Conservation (phyloP, 2,329 filamentous ascomycete genomes). For the Aspergillaceae sp. region DNA sequence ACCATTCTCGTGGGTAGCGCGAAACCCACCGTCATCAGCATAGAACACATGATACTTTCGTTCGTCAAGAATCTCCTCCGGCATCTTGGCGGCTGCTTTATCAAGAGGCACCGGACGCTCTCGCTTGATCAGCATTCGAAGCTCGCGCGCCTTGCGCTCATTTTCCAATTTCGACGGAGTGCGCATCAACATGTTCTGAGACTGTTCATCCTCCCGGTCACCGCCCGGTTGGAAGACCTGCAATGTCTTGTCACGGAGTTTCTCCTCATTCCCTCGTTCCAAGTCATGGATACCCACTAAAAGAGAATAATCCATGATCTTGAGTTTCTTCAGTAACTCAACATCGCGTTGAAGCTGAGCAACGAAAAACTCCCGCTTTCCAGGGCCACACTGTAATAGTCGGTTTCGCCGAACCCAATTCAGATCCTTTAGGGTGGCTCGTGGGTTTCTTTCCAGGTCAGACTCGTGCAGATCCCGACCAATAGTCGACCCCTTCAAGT, state of each 20-base stretch:
- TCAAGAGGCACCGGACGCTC: conserved; percentile 92
- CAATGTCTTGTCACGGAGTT: conserved; percentile 78
- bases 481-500: conserved; percentile 91
- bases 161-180: conserved; percentile 92
- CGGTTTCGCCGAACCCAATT: conserved; percentile 88
- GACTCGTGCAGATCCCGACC: conserved; percentile 88
- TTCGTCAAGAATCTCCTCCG: conserved; percentile 72
- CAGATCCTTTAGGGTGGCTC: conserved; percentile 89
- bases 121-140: conserved; percentile 84
- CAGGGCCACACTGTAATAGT: conserved; percentile 77
- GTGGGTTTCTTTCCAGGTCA: conserved; percentile 75
- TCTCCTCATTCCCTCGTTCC: conserved; percentile 86
- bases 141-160: conserved; percentile 78
- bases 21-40: conserved; percentile 84
- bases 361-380: conserved; percentile 80
- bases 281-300: conserved; percentile 91
- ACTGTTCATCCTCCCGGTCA: conserved; percentile 54
- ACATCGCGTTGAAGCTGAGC: conserved; percentile 86
- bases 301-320: conserved; percentile 98
- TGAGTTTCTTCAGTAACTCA: conserved; percentile 70
- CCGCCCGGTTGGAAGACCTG: conserved; percentile 90
- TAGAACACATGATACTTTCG: conserved; percentile 79
- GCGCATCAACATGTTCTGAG: conserved; percentile 62
- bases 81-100: conserved; percentile 74
- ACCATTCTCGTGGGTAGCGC: conserved; percentile 86